These are phyloP conservation scores for Trichophyton schoenleinii DNA, from an alignment of 2,329 filamentous ascomycete species.

Conservation along the genomic window DNA sequence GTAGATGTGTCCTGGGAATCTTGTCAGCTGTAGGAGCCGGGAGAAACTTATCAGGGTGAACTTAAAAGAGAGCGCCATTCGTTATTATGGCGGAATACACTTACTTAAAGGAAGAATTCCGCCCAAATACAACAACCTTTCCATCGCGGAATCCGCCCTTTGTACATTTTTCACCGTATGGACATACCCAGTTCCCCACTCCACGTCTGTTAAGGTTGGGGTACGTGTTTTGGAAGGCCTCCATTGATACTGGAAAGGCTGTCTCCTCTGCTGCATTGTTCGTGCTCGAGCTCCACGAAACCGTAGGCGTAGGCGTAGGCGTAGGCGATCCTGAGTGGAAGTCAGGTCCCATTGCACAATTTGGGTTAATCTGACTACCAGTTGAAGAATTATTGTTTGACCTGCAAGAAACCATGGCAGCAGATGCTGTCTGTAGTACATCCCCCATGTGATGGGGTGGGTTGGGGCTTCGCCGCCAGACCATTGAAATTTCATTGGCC, in stretches of 20 bases:
- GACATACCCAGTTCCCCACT: background rate
- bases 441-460: background rate
- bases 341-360: background rate
- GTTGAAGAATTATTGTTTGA: background rate
- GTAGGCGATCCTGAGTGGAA: background rate
- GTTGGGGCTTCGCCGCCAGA: slow-evolving; percentile 4
- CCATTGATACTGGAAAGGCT: background rate
- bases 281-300: background rate
- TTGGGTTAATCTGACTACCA: background rate
- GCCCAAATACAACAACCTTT: background rate
- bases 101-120: slow-evolving; percentile 5
- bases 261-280: background rate
- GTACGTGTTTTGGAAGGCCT: background rate
- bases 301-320: background rate
- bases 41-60: background rate
- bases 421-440: background rate
- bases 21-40: background rate
- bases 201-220: background rate
- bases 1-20: background rate
- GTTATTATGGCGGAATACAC: background rate
- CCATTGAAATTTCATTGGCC: background rate
- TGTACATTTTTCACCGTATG: background rate
- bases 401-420: background rate
- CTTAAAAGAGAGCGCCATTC: background rate
- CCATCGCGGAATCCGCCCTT: slow-evolving; percentile 3